A percentile compares a stretch with the other conserved stretches of the same genome.
Evolutionary conservation across 106 monocot genomes (phyloP).

Genomic region (Allium fistulosum): DNA sequence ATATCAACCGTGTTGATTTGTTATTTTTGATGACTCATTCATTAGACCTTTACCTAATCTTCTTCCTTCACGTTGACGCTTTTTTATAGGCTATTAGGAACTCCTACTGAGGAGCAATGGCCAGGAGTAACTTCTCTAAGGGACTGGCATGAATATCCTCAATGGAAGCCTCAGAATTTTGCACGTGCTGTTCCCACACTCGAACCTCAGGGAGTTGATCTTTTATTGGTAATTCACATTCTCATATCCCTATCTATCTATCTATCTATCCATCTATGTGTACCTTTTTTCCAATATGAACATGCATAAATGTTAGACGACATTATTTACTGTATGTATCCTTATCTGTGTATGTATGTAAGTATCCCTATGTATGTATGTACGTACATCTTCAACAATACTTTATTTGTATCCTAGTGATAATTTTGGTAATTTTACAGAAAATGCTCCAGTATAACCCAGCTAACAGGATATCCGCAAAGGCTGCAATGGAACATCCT

Average conservation of each 20-base stretch:
- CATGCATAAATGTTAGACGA: too few species aligned
- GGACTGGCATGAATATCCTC: slow-evolving; percentile 97
- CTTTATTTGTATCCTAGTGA: background rate
- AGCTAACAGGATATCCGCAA: slow-evolving; percentile 74
- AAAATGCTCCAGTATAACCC: slow-evolving; percentile 83
- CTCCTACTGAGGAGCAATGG: slow-evolving; percentile 88
- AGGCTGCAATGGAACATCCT: slow-evolving; percentile 72
- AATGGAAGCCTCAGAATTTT: slow-evolving; percentile 87
- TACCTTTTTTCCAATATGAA: too few species aligned
- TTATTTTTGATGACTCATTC: background rate
- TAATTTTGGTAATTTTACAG: slow-evolving; percentile 29
- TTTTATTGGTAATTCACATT: slow-evolving; percentile 49
- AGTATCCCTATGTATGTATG: too few species aligned
- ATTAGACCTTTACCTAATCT: background rate
- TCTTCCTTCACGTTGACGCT: background rate
- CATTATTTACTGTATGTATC: too few species aligned
- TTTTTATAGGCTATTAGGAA: slow-evolving; percentile 70
- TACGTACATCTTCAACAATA: background rate
- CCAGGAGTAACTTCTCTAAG: slow-evolving; percentile 67
- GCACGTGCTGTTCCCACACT: slow-evolving; percentile 68
- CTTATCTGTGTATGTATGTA: background rate
- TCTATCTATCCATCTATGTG: too few species aligned
- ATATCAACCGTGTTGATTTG: background rate
- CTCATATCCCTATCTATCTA: background rate
- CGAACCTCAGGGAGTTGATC: slow-evolving; percentile 74